Evolutionary conservation across 352 stramenopile genomes (phyloP).

Genomic region (Phytophthora brassicae): DNA sequence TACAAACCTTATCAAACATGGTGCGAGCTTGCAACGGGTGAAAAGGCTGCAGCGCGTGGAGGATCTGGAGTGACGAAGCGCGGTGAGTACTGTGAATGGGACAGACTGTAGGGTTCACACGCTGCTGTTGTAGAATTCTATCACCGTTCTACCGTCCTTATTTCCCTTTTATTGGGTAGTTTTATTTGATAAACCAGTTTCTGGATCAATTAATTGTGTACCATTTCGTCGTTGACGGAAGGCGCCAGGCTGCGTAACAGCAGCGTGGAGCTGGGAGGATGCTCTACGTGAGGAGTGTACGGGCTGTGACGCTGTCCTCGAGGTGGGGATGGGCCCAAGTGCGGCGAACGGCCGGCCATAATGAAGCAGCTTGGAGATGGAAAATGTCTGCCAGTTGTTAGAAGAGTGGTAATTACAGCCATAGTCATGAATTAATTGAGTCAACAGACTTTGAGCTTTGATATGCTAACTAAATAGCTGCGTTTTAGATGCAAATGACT

Average conservation of each 20-base stretch:
- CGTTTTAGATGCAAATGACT: background rate
- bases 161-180: background rate
- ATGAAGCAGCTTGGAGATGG: background rate
- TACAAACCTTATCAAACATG: slow-evolving; percentile 83
- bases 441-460: too few relatives aligned
- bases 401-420: background rate
- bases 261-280: slow-evolving; percentile 59
- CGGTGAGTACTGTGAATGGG: slow-evolving; percentile 23
- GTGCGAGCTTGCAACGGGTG: slow-evolving; percentile 43
- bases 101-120: background rate
- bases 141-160: slow-evolving; percentile 8
- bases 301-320: slow-evolving; percentile 14
- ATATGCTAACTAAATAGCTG: background rate
- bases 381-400: too few relatives aligned
- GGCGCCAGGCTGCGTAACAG: slow-evolving; percentile 60
- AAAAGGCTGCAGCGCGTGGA: slow-evolving; percentile 51
- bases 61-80: slow-evolving; percentile 50
- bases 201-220: slow-evolving; percentile 27
- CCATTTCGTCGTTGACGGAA: slow-evolving; percentile 64
- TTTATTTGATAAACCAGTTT: slow-evolving; percentile 15
- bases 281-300: slow-evolving; percentile 4
- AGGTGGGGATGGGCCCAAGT: slow-evolving; percentile 8
- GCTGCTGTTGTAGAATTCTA: slow-evolving; percentile 5
- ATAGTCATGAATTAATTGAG: too few relatives aligned
- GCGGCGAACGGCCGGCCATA: slow-evolving; percentile 21